Base-by-base conservation (phyloP, 2,329 filamentous ascomycete genomes). In the Colletotrichum scovillei region DNA sequence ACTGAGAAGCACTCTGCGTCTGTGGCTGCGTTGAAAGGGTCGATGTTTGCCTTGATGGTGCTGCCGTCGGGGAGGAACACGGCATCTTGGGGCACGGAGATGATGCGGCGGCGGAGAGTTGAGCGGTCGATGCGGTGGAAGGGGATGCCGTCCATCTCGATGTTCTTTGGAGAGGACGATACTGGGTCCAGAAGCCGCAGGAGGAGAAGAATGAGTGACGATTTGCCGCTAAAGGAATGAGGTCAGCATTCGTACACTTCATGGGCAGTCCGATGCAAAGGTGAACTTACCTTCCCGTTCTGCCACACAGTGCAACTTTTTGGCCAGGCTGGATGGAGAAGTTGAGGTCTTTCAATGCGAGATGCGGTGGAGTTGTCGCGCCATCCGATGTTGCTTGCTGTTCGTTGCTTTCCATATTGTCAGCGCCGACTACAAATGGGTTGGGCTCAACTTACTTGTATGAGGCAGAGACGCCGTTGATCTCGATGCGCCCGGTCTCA, bases 81-180 rank as follows among this genome's bases (percentile, higher is more conserved):
- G 0, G 85, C 77, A 5, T 88, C 86, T 76, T 88, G 86, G 1
- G 86, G 85, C 1, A 88, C 77, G 14, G 85, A 83, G 57, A 86
- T 84, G 56, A 88, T 78, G 1, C 81, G 83, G 30, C 82, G 78
- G 11, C 86, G 84, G 1, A 88, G 80, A 0, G 76, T 74, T 2
- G 77, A 24, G 12, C 85, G 82, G 72, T 84, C 77, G 22, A 88
- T 79, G 22, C 74, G 74, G 59, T 78, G 35, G 11, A 85, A 81
- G 0, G 80, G 78, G 0, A 82, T 69, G 57, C 72, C 78, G 73
- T 88, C 86, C 56, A 88, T 84, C 0, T 75, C 67, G 19, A 86
- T 82, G 32, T 76, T 73, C 5, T 67, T 67, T 2, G 58, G 66
- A 1, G 26, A 69, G 19, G 46, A 67, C 1, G 77, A 63, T 1